Evolutionary conservation across 495 filamentous ascomycete genomes (phyloP), one percentile per base, ranked within the genome.

Genomic region (Cercophora sp.): DNA sequence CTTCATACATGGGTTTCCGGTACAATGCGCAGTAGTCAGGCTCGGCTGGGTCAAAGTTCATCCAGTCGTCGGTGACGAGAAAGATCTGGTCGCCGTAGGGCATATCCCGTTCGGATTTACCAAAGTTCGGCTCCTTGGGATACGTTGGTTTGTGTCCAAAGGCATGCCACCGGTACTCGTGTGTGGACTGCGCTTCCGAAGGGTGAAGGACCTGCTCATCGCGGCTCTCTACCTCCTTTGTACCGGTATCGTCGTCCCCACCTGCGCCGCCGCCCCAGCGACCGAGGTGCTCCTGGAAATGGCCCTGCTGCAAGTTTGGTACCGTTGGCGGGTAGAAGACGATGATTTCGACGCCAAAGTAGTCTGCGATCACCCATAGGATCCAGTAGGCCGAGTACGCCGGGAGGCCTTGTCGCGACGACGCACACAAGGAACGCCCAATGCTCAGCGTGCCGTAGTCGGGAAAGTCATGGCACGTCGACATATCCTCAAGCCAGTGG

Each of bases 351-450:
- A 13, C 22, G 20, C 13, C 4, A 23, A 50, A 50, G 19, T 39
- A 50, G 34, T 50, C 47, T 16, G 47, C 16, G 15, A 50, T 39
- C 2, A 50, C 47, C 4, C 25, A 39, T 20, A 50, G 35, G 4
- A 50, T 25, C n/a, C 27, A 24, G 15, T 24, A 10, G 2, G 19
- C 16, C 23, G 15, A 6, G 9, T 19, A 36, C 3, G 47, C 47
- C 8, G 47, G 16, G 2, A 22, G 16, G 5, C 47, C 47, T 19
- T 50, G 47, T 20, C 35, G n/a, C 18, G 31, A 11, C 11, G 31
- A 35, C 9, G 47, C 47, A n/a, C 25, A 37, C 13, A 50, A 16
- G 10, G 47, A 50, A 13, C 47, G 31, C 4, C 18, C 47, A 1
- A 50, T 11, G 34, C 47, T 50, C 4, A 39, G 18, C 22, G 25